Percentiles rank a stretch among this genome's conserved stretches.
phyloP scores from a whole-genome alignment of 495 filamentous ascomycete genomes.

The Penicillium taxi region DNA sequence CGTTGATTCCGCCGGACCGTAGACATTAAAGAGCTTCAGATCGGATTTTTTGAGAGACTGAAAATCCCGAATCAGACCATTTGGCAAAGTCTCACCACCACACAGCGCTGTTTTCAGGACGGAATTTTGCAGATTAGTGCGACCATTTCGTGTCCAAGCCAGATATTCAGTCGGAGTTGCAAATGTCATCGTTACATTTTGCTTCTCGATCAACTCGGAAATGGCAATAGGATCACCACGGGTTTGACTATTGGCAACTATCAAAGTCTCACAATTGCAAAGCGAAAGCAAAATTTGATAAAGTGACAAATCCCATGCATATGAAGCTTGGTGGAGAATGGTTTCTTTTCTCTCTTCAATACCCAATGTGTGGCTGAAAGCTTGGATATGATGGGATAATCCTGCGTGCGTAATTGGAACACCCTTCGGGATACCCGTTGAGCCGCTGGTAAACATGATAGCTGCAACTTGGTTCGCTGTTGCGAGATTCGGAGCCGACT shows the following conservation, averaged over 20 bases:
- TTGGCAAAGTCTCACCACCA: conserved; percentile 17
- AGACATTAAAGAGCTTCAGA: conserved; percentile 24
- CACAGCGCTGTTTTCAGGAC: conserved; percentile 3
- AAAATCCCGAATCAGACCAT: conserved; percentile 13
- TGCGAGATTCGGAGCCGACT: background rate
- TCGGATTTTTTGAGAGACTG: conserved; percentile 9
- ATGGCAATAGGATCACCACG: conserved; percentile 28
- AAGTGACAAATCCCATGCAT: conserved; percentile 31
- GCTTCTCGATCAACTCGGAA: conserved; percentile 22
- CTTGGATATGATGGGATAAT: conserved; percentile 25
- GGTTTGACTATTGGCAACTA: conserved; percentile 14
- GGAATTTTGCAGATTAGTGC: conserved; percentile 2
- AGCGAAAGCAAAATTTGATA: conserved; percentile 27
- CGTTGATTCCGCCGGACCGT: conserved; percentile 28
- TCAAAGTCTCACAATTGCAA: conserved; percentile 25
- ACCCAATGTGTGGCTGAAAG: conserved; percentile 8
- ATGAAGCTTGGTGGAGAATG: conserved; percentile 38
- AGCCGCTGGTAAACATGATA: conserved; percentile 39
- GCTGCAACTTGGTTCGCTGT: conserved; percentile 14
- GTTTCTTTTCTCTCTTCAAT: conserved; percentile 15
- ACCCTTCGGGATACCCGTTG: conserved; percentile 32
- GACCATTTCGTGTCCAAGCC: conserved; percentile 24
- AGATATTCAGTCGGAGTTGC: conserved; percentile 38
- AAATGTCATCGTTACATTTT: conserved; percentile 29
- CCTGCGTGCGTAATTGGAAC: conserved; percentile 26